These are phyloP conservation scores for Zygosaccharomyces bailii DNA, from an alignment of 805 yeast species.

Conservation along the genomic window DNA sequence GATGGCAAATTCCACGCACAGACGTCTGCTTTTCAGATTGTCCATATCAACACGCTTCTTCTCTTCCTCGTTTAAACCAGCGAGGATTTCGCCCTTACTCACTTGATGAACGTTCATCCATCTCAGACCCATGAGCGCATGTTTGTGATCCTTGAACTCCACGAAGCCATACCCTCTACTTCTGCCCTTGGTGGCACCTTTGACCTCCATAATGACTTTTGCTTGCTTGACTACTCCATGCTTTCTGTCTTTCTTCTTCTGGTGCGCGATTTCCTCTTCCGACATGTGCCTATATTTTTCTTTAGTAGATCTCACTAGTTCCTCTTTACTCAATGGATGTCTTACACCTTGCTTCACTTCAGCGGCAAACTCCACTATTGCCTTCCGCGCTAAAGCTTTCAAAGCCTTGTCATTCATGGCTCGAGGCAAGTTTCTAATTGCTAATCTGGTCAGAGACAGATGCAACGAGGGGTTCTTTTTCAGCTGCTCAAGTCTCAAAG, in stretches of 20 bases:
- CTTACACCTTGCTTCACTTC: slow-evolving; percentile 74
- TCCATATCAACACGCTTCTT: slow-evolving; percentile 52
- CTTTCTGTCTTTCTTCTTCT: slow-evolving; percentile 60
- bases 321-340: slow-evolving; percentile 88
- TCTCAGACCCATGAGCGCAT: slow-evolving; percentile 93
- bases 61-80: slow-evolving; percentile 70
- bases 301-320: slow-evolving; percentile 71
- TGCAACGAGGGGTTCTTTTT: slow-evolving; percentile 88
- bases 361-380: slow-evolving; percentile 88
- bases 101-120: slow-evolving; percentile 96
- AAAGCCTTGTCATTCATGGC: slow-evolving; percentile 84
- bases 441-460: slow-evolving; percentile 90
- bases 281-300: slow-evolving; percentile 48
- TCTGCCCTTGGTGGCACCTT: slow-evolving; percentile 81
- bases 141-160: slow-evolving; percentile 86
- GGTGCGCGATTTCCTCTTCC: slow-evolving; percentile 38
- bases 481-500: slow-evolving; percentile 82
- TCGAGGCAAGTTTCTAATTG: slow-evolving; percentile 90
- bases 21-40: slow-evolving; percentile 59
- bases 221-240: slow-evolving; percentile 92
- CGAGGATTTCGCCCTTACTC: slow-evolving; percentile 60
- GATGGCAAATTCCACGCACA: slow-evolving; percentile 92
- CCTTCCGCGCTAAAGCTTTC: slow-evolving; percentile 90
- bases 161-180: slow-evolving; percentile 96
- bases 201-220: slow-evolving; percentile 87